Conservation (phyloP, 2,329 filamentous ascomycete species). For the Teratosphaeria zuluensis region DNA sequence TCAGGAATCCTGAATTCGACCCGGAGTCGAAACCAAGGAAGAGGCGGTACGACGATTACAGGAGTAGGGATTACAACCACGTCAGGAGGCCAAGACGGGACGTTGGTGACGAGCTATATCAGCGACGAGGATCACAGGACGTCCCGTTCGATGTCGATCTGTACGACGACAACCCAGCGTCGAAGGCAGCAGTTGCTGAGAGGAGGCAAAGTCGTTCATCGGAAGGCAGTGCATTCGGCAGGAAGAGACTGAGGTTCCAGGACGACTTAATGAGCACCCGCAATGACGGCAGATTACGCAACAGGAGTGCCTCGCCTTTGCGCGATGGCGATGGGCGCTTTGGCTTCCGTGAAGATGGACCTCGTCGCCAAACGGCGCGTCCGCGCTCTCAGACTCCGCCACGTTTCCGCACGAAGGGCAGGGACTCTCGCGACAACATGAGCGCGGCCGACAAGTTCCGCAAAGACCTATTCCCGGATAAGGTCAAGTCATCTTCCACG, state of each 20-base stretch:
- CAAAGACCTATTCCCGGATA: slow-evolving; percentile 33
- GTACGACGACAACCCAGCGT: slow-evolving; percentile 60
- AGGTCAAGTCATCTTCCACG: slow-evolving; percentile 5
- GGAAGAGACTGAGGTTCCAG: slow-evolving; percentile 9
- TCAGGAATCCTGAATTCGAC: slow-evolving; percentile 82
- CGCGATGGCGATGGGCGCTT: slow-evolving; percentile 39
- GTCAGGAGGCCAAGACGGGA: slow-evolving; percentile 48
- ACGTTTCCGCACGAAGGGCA: slow-evolving; percentile 5
- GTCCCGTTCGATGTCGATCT: slow-evolving; percentile 62
- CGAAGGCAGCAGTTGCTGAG: slow-evolving; percentile 3
- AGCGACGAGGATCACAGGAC: slow-evolving; percentile 21
- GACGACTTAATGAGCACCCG: slow-evolving; percentile 24
- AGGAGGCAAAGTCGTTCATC: slow-evolving; percentile 1
- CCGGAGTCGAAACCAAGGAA: slow-evolving; percentile 53
- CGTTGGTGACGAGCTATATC: slow-evolving; percentile 29
- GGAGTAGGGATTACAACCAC: slow-evolving; percentile 15
- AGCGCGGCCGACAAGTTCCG: slow-evolving; percentile 15
- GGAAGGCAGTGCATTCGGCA: slow-evolving; percentile 5
- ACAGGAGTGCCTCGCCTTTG: slow-evolving; percentile 51
- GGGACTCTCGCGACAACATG: slow-evolving; percentile 12
- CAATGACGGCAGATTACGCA: slow-evolving; percentile 39
- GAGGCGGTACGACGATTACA: slow-evolving; percentile 6
- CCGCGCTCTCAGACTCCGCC: slow-evolving; percentile 33
- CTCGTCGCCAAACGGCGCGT: slow-evolving; percentile 34
- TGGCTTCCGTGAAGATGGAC: slow-evolving; percentile 41